Conservation (phyloP, 805 yeast genomes). For the Barnettozyma pratensis region DNA sequence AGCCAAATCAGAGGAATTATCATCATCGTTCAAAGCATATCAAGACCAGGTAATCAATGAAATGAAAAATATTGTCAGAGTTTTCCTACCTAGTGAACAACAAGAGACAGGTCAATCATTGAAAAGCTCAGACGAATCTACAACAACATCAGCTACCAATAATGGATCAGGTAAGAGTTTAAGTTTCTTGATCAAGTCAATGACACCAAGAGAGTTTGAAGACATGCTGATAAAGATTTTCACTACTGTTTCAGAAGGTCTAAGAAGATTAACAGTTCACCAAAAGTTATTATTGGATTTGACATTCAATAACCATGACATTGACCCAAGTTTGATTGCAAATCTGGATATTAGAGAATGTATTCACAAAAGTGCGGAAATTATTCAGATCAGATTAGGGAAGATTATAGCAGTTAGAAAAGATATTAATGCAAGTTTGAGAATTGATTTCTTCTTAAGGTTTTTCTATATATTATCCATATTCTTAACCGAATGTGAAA, state of each 20-base stretch:
- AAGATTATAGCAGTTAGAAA: slow-evolving; percentile 74
- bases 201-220: slow-evolving; percentile 74
- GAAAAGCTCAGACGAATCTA: slow-evolving; percentile 6
- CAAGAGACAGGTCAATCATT: slow-evolving; percentile 21
- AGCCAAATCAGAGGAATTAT: slow-evolving; percentile 54
- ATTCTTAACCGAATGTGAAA: slow-evolving; percentile 80
- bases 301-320: slow-evolving; percentile 39
- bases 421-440: slow-evolving; percentile 56
- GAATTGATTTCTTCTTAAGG: slow-evolving; percentile 58
- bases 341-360: slow-evolving; percentile 63
- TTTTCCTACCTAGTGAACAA: slow-evolving; percentile 52
- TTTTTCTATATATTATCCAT: slow-evolving; percentile 61
- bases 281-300: slow-evolving; percentile 75
- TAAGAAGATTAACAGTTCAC: slow-evolving; percentile 69
- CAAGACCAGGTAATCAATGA: slow-evolving; percentile 68
- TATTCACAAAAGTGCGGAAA: slow-evolving; percentile 61
- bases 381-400: slow-evolving; percentile 71
- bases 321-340: slow-evolving; percentile 38
- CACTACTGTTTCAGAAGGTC: slow-evolving; percentile 61
- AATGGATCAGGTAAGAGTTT: slow-evolving; percentile 26
- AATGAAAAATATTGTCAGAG: slow-evolving; percentile 65
- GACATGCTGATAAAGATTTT: slow-evolving; percentile 58
- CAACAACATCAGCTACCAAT: slow-evolving; percentile 11
- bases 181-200: slow-evolving; percentile 46
- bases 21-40: slow-evolving; percentile 56